Evolutionary conservation across 2,329 filamentous ascomycete species (phyloP), one percentile per base, ranked within the genome.

Genomic region (Dactylonectria macrodidyma): DNA sequence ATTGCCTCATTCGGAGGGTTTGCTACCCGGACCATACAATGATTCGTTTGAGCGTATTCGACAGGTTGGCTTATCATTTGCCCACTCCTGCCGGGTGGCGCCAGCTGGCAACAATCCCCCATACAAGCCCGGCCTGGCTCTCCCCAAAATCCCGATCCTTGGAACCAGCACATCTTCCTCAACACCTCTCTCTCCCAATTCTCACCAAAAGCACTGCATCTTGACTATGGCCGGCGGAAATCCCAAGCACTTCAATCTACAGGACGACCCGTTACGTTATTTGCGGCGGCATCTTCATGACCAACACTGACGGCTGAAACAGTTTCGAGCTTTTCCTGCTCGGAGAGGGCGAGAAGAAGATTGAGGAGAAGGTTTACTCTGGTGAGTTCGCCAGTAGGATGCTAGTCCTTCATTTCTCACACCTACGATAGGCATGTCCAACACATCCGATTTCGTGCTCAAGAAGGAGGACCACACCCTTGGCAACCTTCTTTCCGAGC

Each of bases 391-490:
- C 3, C 6, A 10, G 22, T 6, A 10, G 10, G 9, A 16, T 10
- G 56, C 24, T 41, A 12, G 12, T 38, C 14, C 26, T 7, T 26
- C n/a, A 5, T 19, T 55, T 41, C 69, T 71, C 41, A 69, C 46
- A 12, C 12, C n/a, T 30, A 10, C 8, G 52, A 33, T 12, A 79
- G 95, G 94, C 78, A 95, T 97, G 79, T 94, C 95, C 24, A 97
- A 97, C 80, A 95, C 93, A n/a, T 93, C 94, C 10, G 93, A 98
- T 82, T 99, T 99, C 84, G 91, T 94, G 66, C 91, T 99, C 83
- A 94, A 94, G 83, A 98, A 98, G 82, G 96, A 99, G 81, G 96
- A 99, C 76, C 95, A 98, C 83, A 98, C 95, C 1, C 89, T 99
- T 30, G 96, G 92, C 75, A 98, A 99, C 81, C 88, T 99, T 63